Evolutionary conservation across 768 basidiomycete genomes (phyloP).

Genomic region (Cyathus striatus): DNA sequence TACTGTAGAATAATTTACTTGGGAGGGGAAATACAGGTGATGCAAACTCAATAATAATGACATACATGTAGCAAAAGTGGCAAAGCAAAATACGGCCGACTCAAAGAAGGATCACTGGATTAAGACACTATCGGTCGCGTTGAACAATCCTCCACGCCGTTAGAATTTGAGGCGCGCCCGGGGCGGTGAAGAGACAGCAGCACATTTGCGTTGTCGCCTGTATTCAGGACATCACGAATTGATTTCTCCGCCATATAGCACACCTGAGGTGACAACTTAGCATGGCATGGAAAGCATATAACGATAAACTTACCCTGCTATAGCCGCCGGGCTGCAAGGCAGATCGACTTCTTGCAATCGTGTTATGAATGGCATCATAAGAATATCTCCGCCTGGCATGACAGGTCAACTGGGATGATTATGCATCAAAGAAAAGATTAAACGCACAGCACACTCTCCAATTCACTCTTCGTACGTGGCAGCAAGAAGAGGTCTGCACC

Average conservation of each 20-base stretch:
- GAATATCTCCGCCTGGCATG: constrained; percentile 61
- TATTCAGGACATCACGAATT: constrained; percentile 63
- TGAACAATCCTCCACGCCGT: constrained; percentile 26
- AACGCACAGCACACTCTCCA: constrained; percentile 69
- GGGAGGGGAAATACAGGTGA: too few relatives aligned
- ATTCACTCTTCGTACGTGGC: constrained; percentile 58
- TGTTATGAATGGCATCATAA: constrained; percentile 78
- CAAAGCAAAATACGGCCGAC: background rate
- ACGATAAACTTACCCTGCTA: constrained; percentile 30
- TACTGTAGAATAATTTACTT: too few relatives aligned
- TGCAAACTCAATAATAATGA: too few relatives aligned
- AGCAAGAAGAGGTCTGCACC: constrained; percentile 69
- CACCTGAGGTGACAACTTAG: constrained; percentile 38
- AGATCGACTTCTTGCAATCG: constrained; percentile 64
- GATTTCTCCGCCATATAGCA: constrained; percentile 70
- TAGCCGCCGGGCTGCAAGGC: constrained; percentile 53
- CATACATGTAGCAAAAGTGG: too few relatives aligned
- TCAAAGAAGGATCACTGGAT: background rate
- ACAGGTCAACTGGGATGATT: constrained; percentile 7
- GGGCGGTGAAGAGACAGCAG: constrained; percentile 61
- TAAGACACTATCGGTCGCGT: constrained; percentile 36
- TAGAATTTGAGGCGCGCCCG: constrained; percentile 19
- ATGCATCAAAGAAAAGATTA: constrained; percentile 1
- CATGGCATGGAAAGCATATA: constrained; percentile 1
- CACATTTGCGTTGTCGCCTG: constrained; percentile 57